Evolutionary conservation across 192 early-diverging fungal species (phyloP).

Genomic region (Backusella parvicylindrica): DNA sequence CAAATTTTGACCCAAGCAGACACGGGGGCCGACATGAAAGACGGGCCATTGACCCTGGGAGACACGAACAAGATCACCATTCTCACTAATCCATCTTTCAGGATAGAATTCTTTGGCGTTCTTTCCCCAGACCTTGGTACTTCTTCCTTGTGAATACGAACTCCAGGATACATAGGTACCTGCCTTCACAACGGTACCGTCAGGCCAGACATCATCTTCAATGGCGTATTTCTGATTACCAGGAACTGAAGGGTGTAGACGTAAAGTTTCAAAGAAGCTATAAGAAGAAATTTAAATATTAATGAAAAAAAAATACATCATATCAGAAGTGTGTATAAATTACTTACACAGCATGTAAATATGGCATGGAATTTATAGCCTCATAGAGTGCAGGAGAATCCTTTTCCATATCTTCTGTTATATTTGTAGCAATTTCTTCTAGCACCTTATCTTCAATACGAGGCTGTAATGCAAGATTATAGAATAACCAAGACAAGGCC

Average conservation of each 20-base stretch:
- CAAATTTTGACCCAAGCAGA: slow-evolving; percentile 39
- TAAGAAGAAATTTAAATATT: background rate
- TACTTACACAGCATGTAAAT: slow-evolving; percentile 39
- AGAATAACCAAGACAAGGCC: slow-evolving; percentile 49
- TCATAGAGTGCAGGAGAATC: slow-evolving; percentile 28
- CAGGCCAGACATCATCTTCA: slow-evolving; percentile 56
- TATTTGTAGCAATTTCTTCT: slow-evolving; percentile 31
- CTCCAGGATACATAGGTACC: slow-evolving; percentile 50
- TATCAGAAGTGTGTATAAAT: background rate
- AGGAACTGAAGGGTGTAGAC: slow-evolving; percentile 68
- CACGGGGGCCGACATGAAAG: slow-evolving; percentile 55
- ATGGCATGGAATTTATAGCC: slow-evolving; percentile 26
- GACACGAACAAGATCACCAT: slow-evolving; percentile 26
- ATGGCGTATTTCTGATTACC: slow-evolving; percentile 51
- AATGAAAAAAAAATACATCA: background rate
- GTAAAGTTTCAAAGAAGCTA: slow-evolving; percentile 50
- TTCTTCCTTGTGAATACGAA: slow-evolving; percentile 51
- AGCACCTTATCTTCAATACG: slow-evolving; percentile 38
- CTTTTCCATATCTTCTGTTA: slow-evolving; percentile 22
- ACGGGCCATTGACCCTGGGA: slow-evolving; percentile 47
- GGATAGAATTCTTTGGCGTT: slow-evolving; percentile 61
- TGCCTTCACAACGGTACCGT: slow-evolving; percentile 48
- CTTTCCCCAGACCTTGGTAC: slow-evolving; percentile 55
- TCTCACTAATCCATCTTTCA: slow-evolving; percentile 58
- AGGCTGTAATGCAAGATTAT: slow-evolving; percentile 38